Evolutionary conservation across 2,329 filamentous ascomycete genomes (phyloP).

Genomic region (Atkinsonella hypoxylon): DNA sequence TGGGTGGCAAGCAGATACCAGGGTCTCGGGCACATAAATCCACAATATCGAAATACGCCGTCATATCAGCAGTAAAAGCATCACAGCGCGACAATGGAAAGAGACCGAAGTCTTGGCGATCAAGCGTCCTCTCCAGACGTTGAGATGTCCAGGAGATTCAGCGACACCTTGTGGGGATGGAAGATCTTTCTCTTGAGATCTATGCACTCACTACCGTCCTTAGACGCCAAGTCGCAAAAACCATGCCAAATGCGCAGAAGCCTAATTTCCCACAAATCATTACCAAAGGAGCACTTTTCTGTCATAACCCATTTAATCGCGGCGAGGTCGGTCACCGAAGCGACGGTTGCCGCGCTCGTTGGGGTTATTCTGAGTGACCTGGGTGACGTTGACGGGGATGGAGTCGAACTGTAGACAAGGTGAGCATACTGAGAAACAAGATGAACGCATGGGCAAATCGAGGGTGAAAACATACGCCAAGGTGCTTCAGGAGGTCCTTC

Average conservation of each 20-base stretch:
- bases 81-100: neutral
- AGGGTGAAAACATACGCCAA: constrained; percentile 64
- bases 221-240: constrained; percentile 41
- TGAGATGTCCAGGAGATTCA: constrained; percentile 48
- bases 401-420: constrained; percentile 65
- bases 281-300: neutral
- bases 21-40: no score
- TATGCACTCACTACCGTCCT: constrained; percentile 45
- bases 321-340: constrained; percentile 52
- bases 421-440: constrained; percentile 16
- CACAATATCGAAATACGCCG: neutral
- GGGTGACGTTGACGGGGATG: constrained; percentile 91
- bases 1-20: no score
- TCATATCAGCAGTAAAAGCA: neutral
- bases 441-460: neutral
- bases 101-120: constrained; percentile 53
- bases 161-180: constrained; percentile 74
- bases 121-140: constrained; percentile 65
- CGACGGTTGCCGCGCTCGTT: constrained; percentile 67
- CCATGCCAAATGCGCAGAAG: constrained; percentile 31
- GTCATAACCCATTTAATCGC: constrained; percentile 15
- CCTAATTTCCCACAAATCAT: constrained; percentile 22
- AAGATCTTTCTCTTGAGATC: constrained; percentile 48
- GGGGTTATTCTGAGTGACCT: constrained; percentile 78
- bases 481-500: constrained; percentile 97